Base-by-base conservation (phyloP, 179 eudicot genomes). In the Sideroxylon spinosum region DNA sequence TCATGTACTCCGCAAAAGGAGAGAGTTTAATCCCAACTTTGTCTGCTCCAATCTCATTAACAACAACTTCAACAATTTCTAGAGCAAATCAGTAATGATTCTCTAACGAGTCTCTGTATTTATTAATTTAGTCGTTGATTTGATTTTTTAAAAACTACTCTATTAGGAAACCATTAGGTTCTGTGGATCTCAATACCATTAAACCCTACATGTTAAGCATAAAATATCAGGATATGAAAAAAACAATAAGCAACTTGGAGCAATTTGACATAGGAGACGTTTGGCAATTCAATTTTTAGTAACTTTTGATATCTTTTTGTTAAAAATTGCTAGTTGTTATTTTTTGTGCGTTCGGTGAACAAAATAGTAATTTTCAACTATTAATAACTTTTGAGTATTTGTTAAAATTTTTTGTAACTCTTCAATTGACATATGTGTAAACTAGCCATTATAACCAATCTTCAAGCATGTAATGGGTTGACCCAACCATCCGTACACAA, bases 161-260 rank as follows among this genome's bases (percentile, higher is more conserved):
- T 75, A 75, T 75, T 55, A 74, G 67, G 67, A 57, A 74, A 11
- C 57, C 69, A 29, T 75, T 32, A 62, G 78, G 78, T 57, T 60
- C 78, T 57, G 16, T 75, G 78, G 32, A 75, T 75, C 55, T 75
- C 77, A 74, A 74, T 67, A 13, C 77, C 77, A 75, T 75, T 57
- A 62, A 75, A 75, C 9, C 68, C 69, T 53, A 3, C 9, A 73
- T 4, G 16, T 55, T 23, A 59, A 17, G 16, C 16, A 59, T 0
- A 14, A 6, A 44, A 8, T 52, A 69, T 69, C 32, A n/a, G 1
- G 0, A 1, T 48, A 6, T 13, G 12, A 6, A 44, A 69, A 37
- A 69, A 14, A 74, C 26, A 52, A 9, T 14, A 52, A 1, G 12
- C 56, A 52, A 10, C 12, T 52, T 14, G 56, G 12, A n/a, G 23